These are phyloP conservation scores for Podospora pseudoanserina DNA, from an alignment of 495 filamentous ascomycete species.

Conservation along the genomic window DNA sequence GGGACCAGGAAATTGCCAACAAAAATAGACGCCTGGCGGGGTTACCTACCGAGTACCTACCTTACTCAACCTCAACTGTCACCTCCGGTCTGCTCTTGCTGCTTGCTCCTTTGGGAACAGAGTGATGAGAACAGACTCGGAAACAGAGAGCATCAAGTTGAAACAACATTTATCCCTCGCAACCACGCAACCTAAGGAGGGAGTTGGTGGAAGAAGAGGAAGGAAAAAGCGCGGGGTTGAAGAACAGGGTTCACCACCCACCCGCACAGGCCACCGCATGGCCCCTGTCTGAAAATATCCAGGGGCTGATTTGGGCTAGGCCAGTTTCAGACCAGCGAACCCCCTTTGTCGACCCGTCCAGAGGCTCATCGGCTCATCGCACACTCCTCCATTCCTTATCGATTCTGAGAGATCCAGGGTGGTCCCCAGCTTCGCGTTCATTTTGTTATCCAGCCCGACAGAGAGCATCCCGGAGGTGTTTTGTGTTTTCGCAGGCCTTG, in stretches of 20 bases:
- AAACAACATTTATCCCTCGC: neutral
- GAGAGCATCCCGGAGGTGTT: conserved; percentile 14
- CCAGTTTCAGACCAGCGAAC: conserved; percentile 28
- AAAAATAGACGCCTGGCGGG: conserved; percentile 2
- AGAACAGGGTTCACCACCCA: neutral
- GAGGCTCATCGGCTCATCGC: neutral
- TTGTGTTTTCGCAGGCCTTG: conserved; percentile 10
- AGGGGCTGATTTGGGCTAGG: conserved; percentile 24
- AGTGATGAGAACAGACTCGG: neutral
- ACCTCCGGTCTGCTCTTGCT: too few species aligned
- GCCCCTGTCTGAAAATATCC: conserved; percentile 1
- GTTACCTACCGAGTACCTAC: neutral
- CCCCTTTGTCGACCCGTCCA: conserved; percentile 22
- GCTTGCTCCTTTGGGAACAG: too few species aligned
- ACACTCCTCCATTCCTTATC: conserved; percentile 20
- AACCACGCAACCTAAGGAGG: neutral
- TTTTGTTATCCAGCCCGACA: conserved; percentile 6
- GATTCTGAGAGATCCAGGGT: conserved; percentile 25
- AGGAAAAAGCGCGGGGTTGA: conserved; percentile 7
- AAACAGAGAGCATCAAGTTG: neutral
- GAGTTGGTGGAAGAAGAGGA: neutral
- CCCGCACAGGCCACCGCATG: conserved; percentile 13
- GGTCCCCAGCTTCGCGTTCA: conserved; percentile 12
- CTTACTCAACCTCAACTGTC: too few species aligned
- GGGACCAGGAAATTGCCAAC: conserved; percentile 3